phyloP scores from a whole-genome alignment of 2,329 filamentous ascomycete species.

The Colletotrichum sp. region DNA sequence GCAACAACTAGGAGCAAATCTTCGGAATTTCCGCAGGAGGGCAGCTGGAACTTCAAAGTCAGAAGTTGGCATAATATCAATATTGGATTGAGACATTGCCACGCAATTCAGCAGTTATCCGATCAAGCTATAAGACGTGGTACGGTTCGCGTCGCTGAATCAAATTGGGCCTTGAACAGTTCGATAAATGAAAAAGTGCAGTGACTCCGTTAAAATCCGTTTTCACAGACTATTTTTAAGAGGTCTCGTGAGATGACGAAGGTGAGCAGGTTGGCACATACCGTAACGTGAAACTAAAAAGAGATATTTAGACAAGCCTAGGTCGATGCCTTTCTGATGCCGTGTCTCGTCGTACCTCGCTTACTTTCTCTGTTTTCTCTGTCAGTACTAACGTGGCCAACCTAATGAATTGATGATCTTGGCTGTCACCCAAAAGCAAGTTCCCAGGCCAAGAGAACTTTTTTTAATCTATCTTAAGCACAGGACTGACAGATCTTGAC shows the following conservation, averaged over 20 bases:
- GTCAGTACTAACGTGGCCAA: neutral
- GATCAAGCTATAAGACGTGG: neutral
- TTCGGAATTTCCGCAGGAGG: fast-evolving
- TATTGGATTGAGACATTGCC: neutral
- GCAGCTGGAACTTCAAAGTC: neutral
- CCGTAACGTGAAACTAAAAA: fast-evolving
- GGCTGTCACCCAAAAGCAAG: neutral
- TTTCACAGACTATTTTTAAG: neutral
- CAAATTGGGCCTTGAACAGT: fast-evolving
- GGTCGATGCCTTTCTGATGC: neutral
- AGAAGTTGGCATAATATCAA: neutral
- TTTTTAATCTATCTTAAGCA: neutral
- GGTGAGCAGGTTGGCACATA: neutral
- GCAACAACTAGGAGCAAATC: neutral
- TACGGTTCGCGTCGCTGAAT: neutral
- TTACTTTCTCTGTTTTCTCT: neutral
- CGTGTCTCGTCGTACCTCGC: neutral
- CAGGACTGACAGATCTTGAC: fast-evolving
- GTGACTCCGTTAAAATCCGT: fast-evolving
- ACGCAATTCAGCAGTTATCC: neutral
- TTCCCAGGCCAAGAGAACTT: fast-evolving
- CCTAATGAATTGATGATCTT: neutral
- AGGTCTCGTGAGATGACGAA: neutral
- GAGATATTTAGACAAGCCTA: neutral
- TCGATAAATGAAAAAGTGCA: neutral